Conservation (phyloP, 345 rosid genomes). For the Erucastrum elatum region DNA sequence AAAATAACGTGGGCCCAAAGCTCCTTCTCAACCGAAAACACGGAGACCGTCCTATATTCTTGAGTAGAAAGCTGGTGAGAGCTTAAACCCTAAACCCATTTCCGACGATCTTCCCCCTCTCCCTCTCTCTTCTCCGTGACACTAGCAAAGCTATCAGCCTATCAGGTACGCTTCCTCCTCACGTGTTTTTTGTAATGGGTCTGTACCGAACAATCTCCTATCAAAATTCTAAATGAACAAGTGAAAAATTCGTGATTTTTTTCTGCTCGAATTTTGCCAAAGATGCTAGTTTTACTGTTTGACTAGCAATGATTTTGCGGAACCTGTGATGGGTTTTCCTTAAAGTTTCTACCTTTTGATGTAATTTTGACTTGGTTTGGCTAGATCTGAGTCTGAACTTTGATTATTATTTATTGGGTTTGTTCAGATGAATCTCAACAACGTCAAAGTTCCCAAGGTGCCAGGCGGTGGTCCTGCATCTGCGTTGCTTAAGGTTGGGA, state of each 20-base stretch:
- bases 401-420: neutral
- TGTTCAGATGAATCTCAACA: slow-evolving; percentile 49
- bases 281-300: neutral
- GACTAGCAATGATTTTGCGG: neutral
- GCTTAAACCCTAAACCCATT: slow-evolving; percentile 38
- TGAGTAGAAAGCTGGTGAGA: neutral
- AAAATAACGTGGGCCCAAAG: slow-evolving; percentile 26
- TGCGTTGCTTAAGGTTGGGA: slow-evolving; percentile 63
- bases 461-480: slow-evolving; percentile 70
- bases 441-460: slow-evolving; percentile 75
- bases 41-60: neutral
- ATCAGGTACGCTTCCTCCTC: slow-evolving; percentile 20
- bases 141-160: neutral
- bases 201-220: too few species aligned
- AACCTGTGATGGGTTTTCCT: neutral
- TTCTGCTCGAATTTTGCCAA: neutral
- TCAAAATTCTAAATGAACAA: too few species aligned
- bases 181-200: too few species aligned
- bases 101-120: neutral
- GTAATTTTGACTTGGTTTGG: neutral
- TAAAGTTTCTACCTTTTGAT: neutral
- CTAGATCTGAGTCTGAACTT: neutral
- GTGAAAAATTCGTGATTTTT: too few species aligned
- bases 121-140: neutral
- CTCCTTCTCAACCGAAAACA: neutral